These are phyloP conservation scores for Limtongia smithiae DNA, from an alignment of 805 yeast species.

Conservation along the genomic window DNA sequence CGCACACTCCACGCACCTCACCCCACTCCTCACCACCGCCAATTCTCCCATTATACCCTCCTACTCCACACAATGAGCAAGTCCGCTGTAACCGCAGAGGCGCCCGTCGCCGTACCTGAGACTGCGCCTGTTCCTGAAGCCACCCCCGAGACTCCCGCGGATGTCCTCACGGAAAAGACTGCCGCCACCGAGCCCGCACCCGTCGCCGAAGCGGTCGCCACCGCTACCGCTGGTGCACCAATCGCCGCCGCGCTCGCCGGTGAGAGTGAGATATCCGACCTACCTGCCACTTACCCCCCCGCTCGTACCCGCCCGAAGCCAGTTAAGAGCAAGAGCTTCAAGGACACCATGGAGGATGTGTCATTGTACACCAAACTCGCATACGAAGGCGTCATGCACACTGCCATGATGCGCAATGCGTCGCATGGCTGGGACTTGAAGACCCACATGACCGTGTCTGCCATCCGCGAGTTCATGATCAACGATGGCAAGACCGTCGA, in stretches of 20 bases:
- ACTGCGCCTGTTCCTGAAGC: not conserved
- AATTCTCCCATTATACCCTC: not conserved
- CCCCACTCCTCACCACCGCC: not conserved
- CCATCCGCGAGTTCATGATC: conserved; percentile 8
- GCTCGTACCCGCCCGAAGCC: no score
- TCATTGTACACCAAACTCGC: conserved; percentile 2
- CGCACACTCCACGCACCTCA: not conserved
- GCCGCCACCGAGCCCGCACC: not conserved
- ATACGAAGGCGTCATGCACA: conserved; percentile 24
- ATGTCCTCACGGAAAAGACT: not conserved
- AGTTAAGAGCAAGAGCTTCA: not conserved
- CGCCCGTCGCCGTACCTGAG: not conserved
- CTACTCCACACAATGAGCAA: not conserved
- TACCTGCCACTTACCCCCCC: no score
- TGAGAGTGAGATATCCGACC: not conserved
- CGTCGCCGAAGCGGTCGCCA: not conserved
- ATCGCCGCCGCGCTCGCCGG: not conserved
- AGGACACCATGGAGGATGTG: not conserved
- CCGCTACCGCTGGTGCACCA: not conserved
- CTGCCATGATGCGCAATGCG: conserved; percentile 18
- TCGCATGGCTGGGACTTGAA: conserved; percentile 24
- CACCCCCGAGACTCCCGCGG: not conserved
- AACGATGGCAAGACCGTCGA: conserved; percentile 15
- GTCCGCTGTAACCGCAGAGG: not conserved
- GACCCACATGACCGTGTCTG: conserved; percentile 21